Percentiles rank a stretch among this genome's conserved stretches.
Evolutionary conservation across 495 filamentous ascomycete genomes (phyloP).

Genomic region (Xylaria bambusicola): DNA sequence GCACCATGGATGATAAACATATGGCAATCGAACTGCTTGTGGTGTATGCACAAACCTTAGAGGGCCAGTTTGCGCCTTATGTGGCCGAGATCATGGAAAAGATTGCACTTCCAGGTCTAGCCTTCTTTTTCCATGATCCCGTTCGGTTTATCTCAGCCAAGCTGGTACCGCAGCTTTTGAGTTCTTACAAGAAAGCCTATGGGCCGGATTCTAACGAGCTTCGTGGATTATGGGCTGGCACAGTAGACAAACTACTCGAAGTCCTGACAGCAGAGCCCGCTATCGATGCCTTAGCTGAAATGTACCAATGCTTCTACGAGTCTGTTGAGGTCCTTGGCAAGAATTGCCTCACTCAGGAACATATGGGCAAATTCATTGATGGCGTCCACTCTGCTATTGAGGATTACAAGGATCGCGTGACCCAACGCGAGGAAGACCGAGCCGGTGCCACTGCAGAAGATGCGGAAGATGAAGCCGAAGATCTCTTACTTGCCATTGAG

Average conservation of each 20-base stretch:
- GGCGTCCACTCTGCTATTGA: conserved; percentile 79
- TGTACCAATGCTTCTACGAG: conserved; percentile 99
- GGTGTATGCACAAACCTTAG: conserved; percentile 92
- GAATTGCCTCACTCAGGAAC: conserved; percentile 70
- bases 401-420: conserved; percentile 87
- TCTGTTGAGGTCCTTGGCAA: conserved; percentile 92
- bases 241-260: conserved; percentile 88
- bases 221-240: conserved; percentile 76
- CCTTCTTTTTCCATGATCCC: conserved; percentile 99
- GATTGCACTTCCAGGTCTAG: conserved; percentile 88
- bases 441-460: conserved; percentile 72
- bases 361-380: conserved; percentile 86
- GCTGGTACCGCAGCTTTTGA: conserved; percentile 90
- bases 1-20: conserved; percentile 95
- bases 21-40: conserved; percentile 97
- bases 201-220: conserved; percentile 75
- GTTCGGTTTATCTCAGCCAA: conserved; percentile 95
- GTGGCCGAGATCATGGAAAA: conserved; percentile 94
- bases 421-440: conserved; percentile 74
- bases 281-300: conserved; percentile 94
- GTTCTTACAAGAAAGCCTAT: conserved; percentile 88
- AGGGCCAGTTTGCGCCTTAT: conserved; percentile 88
- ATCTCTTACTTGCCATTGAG: conserved; percentile 86
- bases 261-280: conserved; percentile 93
- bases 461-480: conserved; percentile 79